Evolutionary conservation across 208 protist species (phyloP), one percentile per base, ranked within the genome.

Genomic region (Trypanosoma caninum): DNA sequence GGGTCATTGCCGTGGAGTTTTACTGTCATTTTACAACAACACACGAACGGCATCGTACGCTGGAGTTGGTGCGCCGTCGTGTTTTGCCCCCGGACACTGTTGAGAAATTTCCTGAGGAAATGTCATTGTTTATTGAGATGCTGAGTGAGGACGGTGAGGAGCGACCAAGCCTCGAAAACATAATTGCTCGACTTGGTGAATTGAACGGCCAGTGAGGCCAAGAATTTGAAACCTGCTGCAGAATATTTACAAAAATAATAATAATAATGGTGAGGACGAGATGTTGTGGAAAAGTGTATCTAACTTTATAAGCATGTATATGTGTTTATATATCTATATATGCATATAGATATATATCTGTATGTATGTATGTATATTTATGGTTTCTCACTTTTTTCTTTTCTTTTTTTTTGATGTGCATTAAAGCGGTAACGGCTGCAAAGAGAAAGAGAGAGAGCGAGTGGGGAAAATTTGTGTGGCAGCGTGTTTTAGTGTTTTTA

Each of bases 1-100:
- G 84, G 20, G 61, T 94, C 34, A 82, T 94, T 30, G 84, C 77
- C 1, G 76, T 94, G 46, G 87, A 94, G 73, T 74, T 89, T 65
- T 81, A 90, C 48, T 83, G 74, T 64, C 55, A 59, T 10, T 94
- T 94, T 65, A 71, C 56, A 7, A 94, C 87, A 22, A 47, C 74
- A 45, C 84, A 91, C 57, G 87, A 94, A 56, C 73, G 87, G 18
- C 76, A 86, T 20, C 66, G 51, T 3, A 76, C 88, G 25, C 60
- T 94, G 27, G 82, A 71, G 1, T 74, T 84, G 37, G 83, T 81
- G 3, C 74, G 78, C 5, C 44, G 74, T 0, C 62, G 69, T n/a
- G 57, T 70, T 9, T 54, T 91, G 34, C 76, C 77, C 1, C 56
- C 20, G 10, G 74, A 77, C 20, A 34, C 88, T 22, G 44, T 54